Conservation (phyloP, 257 asterid genomes). For the Perilla frutescens region DNA sequence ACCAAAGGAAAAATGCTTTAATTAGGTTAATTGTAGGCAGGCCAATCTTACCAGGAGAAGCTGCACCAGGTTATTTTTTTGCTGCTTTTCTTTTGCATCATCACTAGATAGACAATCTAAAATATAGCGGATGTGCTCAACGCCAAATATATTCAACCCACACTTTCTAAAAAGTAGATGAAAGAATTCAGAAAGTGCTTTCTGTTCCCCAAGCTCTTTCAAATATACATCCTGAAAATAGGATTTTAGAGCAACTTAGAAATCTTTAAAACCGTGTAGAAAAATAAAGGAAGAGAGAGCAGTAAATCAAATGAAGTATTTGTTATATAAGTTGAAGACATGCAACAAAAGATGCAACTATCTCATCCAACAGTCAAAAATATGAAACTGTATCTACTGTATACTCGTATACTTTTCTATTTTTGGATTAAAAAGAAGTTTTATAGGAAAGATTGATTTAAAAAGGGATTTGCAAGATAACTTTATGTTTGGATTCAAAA, state of each 20-base stretch:
- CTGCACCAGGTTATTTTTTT: conserved; percentile 55
- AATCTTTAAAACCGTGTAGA: conserved; percentile 18
- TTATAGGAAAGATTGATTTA: too few relatives aligned
- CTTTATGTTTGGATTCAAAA: too few relatives aligned
- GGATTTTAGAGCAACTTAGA: conserved; percentile 32
- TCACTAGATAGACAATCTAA: conserved; percentile 57
- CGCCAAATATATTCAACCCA: conserved; percentile 67
- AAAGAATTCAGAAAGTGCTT: conserved; percentile 63
- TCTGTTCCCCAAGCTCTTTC: conserved; percentile 53
- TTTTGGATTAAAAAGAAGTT: not conserved
- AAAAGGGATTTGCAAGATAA: too few relatives aligned
- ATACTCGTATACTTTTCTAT: not conserved
- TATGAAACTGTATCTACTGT: not conserved
- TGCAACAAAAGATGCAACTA: conserved; percentile 14
- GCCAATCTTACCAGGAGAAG: conserved; percentile 77
- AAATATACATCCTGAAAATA: conserved; percentile 61
- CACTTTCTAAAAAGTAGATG: conserved; percentile 61
- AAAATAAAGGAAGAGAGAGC: conserved; percentile 25
- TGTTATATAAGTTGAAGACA: conserved; percentile 17
- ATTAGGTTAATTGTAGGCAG: conserved; percentile 23
- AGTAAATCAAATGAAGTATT: conserved; percentile 10
- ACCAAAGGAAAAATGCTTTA: conserved; percentile 14
- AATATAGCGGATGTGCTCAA: conserved; percentile 59
- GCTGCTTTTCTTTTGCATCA: conserved; percentile 47
- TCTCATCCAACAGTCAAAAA: conserved; percentile 1